Conservation (phyloP, 257 asterid genomes). For the Solanum ossicruentum region DNA sequence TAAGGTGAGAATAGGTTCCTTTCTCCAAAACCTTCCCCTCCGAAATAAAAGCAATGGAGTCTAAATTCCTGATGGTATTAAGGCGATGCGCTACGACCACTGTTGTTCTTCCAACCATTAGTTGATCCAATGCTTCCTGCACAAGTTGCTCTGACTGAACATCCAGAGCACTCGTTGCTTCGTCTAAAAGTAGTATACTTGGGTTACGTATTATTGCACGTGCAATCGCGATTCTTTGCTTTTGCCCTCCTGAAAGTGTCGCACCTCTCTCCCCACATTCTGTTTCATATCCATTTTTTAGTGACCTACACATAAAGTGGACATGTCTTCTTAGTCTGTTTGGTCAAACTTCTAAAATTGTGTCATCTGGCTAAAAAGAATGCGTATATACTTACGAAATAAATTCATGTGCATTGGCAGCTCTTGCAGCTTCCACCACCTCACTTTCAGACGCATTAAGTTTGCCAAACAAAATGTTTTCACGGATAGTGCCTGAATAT, state of each 20-base stretch:
- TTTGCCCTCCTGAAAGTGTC: constrained; percentile 75
- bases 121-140: constrained; percentile 61
- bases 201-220: constrained; percentile 68
- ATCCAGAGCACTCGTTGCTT: constrained; percentile 87
- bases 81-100: constrained; percentile 77
- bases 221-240: constrained; percentile 74
- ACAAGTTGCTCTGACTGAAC: constrained; percentile 71
- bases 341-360: background rate
- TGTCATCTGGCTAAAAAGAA: background rate
- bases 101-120: constrained; percentile 69
- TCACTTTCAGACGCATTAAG: constrained; percentile 50
- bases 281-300: constrained; percentile 53
- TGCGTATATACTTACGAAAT: constrained; percentile 39
- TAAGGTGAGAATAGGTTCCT: constrained; percentile 49
- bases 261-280: constrained; percentile 82
- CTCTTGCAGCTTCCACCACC: constrained; percentile 59
- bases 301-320: constrained; percentile 23
- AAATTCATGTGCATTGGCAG: constrained; percentile 82
- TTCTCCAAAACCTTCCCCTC: constrained; percentile 62
- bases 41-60: constrained; percentile 46
- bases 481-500: constrained; percentile 63
- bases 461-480: constrained; percentile 56
- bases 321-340: background rate
- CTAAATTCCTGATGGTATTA: constrained; percentile 62
- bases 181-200: constrained; percentile 45